Base-by-base conservation (phyloP, 2,329 filamentous ascomycete species). In the Microcera coccophila region DNA sequence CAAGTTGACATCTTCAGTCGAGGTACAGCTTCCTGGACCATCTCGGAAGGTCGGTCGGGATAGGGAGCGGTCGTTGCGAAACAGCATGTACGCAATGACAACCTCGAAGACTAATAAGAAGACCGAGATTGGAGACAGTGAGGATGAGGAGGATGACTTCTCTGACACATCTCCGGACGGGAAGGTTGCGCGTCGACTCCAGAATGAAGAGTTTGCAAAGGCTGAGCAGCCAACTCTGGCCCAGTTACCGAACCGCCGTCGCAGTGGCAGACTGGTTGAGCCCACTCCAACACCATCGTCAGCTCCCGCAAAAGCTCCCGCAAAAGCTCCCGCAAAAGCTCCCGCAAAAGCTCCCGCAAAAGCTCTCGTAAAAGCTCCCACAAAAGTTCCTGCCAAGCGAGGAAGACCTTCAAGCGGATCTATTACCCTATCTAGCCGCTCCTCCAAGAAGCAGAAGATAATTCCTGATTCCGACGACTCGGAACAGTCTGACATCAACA, bases 51-150 rank as follows among this genome's bases (percentile, higher is more conserved):
- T 44, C 8, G 45, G 40, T 14, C 9, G 21, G n/a, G 59, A 61
- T 17, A 53, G 52, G 17, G 63, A 68, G 20, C 52, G 59, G n/a
- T 54, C 53, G 11, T 37, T 65, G 12, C 55, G 61, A 14, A 57
- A 55, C 8, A 81, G 74, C 63, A 65, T 73, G 38, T 76, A 70
- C 47, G 68, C 75, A 2, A 60, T 79, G 54, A 74, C 49, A 59
- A 65, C 40, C 75, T 68, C 21, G 9, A 67, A 41, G 59, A 68
- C 21, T 75, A 68, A 22, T 9, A 67, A 41, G 58, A 68, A 22
- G 10, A 41, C 29, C 3, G 63, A 72, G 63, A 75, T 47, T 59
- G 63, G 68, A 2, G 67, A 72, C 9, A 65, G 65, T 1, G 63
- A 68, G n/a, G 61, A 69, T 3, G 64, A 66, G 0, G 65, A 69